Conservation (phyloP, 148 eudicot genomes). For the Dianthus caryophyllus region DNA sequence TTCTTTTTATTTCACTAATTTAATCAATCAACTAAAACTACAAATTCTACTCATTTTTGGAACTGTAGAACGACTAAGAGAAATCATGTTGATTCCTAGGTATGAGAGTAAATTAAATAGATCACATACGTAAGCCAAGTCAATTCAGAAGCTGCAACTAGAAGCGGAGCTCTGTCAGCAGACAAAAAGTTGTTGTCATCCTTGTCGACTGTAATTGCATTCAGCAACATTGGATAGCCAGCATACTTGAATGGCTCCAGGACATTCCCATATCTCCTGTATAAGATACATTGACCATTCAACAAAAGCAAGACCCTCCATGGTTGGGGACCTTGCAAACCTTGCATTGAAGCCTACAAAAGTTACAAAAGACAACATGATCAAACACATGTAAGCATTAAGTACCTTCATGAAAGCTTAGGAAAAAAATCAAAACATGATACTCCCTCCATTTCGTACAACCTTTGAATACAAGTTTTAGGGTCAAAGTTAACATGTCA, state of each 20-base stretch:
- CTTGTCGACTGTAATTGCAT: slow-evolving; percentile 88
- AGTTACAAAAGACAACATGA: slow-evolving; percentile 17
- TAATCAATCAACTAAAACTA: not conserved
- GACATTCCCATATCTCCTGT: slow-evolving; percentile 81
- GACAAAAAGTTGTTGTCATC: slow-evolving; percentile 87
- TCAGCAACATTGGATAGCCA: slow-evolving; percentile 96
- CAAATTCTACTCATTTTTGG: not conserved
- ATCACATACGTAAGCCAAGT: slow-evolving; percentile 81
- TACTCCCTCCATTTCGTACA: too few species aligned
- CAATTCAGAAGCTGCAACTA: slow-evolving; percentile 93
- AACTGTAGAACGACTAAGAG: not conserved
- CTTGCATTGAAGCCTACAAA: slow-evolving; percentile 95
- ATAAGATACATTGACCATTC: slow-evolving; percentile 91
- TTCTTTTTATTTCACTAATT: not conserved
- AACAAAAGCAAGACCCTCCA: slow-evolving; percentile 94
- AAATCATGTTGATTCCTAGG: not conserved
- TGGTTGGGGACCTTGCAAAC: slow-evolving; percentile 94
- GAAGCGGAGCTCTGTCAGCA: slow-evolving; percentile 88
- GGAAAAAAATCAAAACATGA: not conserved
- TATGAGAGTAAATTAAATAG: slow-evolving; percentile 6
- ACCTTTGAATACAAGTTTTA: too few species aligned
- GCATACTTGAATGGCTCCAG: slow-evolving; percentile 98
- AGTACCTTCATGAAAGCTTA: not conserved
- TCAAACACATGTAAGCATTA: slow-evolving; percentile 16
- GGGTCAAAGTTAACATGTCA: too few species aligned